phyloP scores from a whole-genome alignment of 805 yeast species.

The Danielia reshetovae region DNA sequence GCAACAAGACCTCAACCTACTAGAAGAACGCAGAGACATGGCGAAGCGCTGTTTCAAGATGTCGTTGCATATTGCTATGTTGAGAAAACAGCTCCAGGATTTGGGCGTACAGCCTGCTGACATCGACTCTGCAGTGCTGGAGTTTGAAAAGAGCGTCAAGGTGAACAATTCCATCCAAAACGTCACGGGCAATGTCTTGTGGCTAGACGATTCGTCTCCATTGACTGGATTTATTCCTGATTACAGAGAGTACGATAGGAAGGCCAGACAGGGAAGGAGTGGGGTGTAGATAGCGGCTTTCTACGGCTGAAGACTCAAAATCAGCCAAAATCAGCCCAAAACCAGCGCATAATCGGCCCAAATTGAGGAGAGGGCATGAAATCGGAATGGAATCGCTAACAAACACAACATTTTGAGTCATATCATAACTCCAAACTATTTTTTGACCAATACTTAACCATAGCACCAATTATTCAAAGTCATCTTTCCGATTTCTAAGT shows the following conservation, averaged over 20 bases:
- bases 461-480: no score
- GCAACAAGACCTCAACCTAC: slow-evolving; percentile 48
- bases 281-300: slow-evolving; percentile 8
- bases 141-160: slow-evolving; percentile 56
- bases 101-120: slow-evolving; percentile 54
- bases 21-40: slow-evolving; percentile 48
- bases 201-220: slow-evolving; percentile 53
- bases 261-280: slow-evolving; percentile 14
- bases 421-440: no score
- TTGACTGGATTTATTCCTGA: slow-evolving; percentile 55
- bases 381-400: no score
- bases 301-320: slow-evolving; percentile 5
- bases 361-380: background rate
- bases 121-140: slow-evolving; percentile 49
- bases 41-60: slow-evolving; percentile 51
- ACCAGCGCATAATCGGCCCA: slow-evolving; percentile 10
- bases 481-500: no score
- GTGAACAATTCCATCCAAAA: slow-evolving; percentile 54
- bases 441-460: no score
- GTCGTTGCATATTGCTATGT: slow-evolving; percentile 63
- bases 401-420: no score
- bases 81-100: slow-evolving; percentile 58
- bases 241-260: slow-evolving; percentile 53
- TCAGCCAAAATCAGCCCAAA: slow-evolving; percentile 4
- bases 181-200: slow-evolving; percentile 51